Evolutionary conservation across 169 alveolate species (phyloP), one percentile per base, ranked within the genome.

Genomic region (Ichthyophthirius multifiliis): DNA sequence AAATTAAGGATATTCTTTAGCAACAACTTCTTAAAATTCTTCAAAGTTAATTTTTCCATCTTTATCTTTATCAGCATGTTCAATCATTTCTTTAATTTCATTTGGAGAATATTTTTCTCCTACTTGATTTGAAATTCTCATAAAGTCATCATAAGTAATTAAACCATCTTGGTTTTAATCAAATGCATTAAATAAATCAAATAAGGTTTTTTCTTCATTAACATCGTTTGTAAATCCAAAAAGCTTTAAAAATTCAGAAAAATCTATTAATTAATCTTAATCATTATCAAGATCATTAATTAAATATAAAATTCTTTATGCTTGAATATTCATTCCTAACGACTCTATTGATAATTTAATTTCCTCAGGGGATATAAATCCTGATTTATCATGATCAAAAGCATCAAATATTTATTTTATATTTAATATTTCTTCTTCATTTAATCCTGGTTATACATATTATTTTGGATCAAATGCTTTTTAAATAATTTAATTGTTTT

Each of bases 331-430:
- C 74, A 87, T 82, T 23, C 88, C 88, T 18, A 86, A 74, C 18
- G 82, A 78, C 39, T 55, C 35, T 39, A 86, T 83, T 0, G 92
- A 88, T 43, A 77, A 81, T 75, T 86, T 76, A 43, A 86, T 63
- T 78, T 86, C 92, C 45, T 65, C 37, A 35, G 76, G 76, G 62
- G 83, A 83, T 18, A 86, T 86, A 44, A 62, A 65, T 4, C 92
- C 92, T 43, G 86, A 55, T 71, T 79, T 81, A 82, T 86, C 92
- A 13, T 75, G 76, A 65, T 86, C 92, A 41, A 86, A 86, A 23
- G 77, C 75, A 45, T 86, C 92, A 48, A 86, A 86, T 64, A 84
- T 83, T 74, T 86, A 88, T 74, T 86, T 86, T 12, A 86, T 86
- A 77, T 82, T 85, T 32, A 74, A 43, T 12, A 86, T 81, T 64